A percentile compares a stretch with the other conserved stretches of the same genome.
Conservation (phyloP, 2,329 filamentous ascomycete genomes). For the Phialophora verrucosa region DNA sequence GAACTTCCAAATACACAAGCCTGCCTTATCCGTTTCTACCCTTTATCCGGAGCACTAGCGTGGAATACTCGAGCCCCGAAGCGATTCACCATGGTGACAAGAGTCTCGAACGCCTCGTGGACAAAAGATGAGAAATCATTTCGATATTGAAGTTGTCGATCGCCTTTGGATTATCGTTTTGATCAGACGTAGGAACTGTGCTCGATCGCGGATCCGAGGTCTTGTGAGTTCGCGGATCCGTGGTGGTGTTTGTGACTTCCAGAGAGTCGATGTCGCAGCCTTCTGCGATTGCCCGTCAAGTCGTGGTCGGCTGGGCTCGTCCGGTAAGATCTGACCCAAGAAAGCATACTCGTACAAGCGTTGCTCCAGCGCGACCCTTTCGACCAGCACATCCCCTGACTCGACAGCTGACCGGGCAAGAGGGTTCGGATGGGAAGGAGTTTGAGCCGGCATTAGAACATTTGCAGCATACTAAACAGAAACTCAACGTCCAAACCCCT, state of each 20-base stretch:
- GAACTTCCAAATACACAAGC: constrained; percentile 4
- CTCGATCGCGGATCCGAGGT: not conserved
- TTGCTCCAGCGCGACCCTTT: constrained; percentile 6
- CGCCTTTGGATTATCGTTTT: not conserved
- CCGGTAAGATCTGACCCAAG: constrained; percentile 12
- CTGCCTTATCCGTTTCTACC: not conserved
- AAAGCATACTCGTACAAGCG: not conserved
- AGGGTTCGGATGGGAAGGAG: not conserved
- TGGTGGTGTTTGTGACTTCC: not conserved
- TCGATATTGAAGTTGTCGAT: not conserved
- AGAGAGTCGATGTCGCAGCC: not conserved
- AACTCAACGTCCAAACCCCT: constrained; percentile 16
- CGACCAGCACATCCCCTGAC: constrained; percentile 1
- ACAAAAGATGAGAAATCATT: not conserved
- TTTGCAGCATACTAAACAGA: constrained; percentile 8
- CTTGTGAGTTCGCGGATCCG: not conserved
- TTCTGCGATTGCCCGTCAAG: not conserved
- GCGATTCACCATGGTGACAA: not conserved
- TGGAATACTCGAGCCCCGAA: not conserved
- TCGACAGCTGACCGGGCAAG: constrained; percentile 1
- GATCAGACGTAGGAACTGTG: not conserved
- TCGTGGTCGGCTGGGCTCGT: constrained; percentile 8
- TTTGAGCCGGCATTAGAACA: not conserved
- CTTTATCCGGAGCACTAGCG: constrained; percentile 8
- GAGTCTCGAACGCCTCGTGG: not conserved